Percentiles rank a stretch among this genome's conserved stretches.
phyloP scores from a whole-genome alignment of 2,329 filamentous ascomycete species.

The Hypocrella siamensis region DNA sequence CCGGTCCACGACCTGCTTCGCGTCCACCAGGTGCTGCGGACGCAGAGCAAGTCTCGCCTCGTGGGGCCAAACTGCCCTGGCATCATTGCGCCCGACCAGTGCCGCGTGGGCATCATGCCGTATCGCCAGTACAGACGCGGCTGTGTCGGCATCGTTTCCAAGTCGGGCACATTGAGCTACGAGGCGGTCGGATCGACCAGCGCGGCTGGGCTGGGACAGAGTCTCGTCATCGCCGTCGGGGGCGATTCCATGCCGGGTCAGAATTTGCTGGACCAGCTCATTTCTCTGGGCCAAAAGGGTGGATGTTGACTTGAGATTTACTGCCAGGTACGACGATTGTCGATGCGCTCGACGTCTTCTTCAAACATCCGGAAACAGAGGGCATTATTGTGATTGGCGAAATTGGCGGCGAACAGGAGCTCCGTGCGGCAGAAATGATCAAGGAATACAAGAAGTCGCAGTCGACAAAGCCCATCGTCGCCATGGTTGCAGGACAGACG shows the following conservation, averaged over 20 bases:
- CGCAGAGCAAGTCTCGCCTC: constrained; percentile 55
- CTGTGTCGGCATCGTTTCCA: constrained; percentile 60
- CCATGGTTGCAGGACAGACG: constrained; percentile 48
- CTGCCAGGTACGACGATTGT: constrained; percentile 45
- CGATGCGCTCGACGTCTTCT: constrained; percentile 53
- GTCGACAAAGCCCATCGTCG: constrained; percentile 45
- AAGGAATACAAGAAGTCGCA: constrained; percentile 42
- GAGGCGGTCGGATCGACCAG: constrained; percentile 64
- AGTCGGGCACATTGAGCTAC: constrained; percentile 67
- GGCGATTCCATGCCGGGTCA: constrained; percentile 56
- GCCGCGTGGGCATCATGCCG: constrained; percentile 29
- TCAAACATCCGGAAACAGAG: constrained; percentile 50
- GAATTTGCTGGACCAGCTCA: neutral
- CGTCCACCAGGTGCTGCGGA: constrained; percentile 51
- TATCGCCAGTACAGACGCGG: constrained; percentile 33
- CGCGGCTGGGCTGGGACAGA: constrained; percentile 60
- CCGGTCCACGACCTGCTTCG: constrained; percentile 64
- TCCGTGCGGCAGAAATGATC: constrained; percentile 58
- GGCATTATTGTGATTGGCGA: constrained; percentile 60
- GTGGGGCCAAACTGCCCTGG: constrained; percentile 73
- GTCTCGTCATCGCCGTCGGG: constrained; percentile 62
- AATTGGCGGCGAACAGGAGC: constrained; percentile 53
- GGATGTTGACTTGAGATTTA: neutral
- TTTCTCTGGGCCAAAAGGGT: neutral
- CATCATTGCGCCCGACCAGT: constrained; percentile 61